phyloP scores from a whole-genome alignment of 306 rosid species.

The Begonia peltatifolia region DNA sequence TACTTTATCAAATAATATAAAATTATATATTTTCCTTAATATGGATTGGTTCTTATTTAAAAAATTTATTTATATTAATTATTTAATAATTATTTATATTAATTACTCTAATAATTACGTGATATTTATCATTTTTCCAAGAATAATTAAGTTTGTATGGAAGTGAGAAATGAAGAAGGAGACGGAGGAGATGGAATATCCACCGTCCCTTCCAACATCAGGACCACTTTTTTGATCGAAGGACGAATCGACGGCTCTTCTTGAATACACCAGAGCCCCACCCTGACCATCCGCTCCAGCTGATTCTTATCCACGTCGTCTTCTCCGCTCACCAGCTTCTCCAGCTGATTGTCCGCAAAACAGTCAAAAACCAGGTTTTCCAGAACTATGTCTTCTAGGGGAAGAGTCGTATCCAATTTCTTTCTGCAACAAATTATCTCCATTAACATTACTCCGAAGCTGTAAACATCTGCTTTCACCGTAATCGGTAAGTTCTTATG shows the following conservation, averaged over 20 bases:
- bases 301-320: slow-evolving; percentile 5
- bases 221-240: slow-evolving; percentile 17
- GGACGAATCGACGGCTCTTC: slow-evolving; percentile 17
- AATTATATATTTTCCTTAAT: too few species aligned
- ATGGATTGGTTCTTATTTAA: too few species aligned
- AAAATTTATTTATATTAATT: too few species aligned
- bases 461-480: slow-evolving; percentile 19
- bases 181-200: slow-evolving; percentile 15
- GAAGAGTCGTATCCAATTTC: slow-evolving; percentile 7
- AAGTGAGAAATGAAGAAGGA: too few species aligned
- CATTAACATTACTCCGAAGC: slow-evolving; percentile 23
- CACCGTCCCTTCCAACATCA: slow-evolving; percentile 24
- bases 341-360: too few species aligned
- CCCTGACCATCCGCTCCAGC: slow-evolving; percentile 9
- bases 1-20: too few species aligned
- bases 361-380: too few species aligned
- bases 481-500: slow-evolving; percentile 15
- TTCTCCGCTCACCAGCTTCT: slow-evolving; percentile 11
- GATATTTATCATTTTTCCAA: too few species aligned
- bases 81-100: too few species aligned
- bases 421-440: slow-evolving; percentile 23
- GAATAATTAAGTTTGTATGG: too few species aligned
- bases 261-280: slow-evolving; percentile 26
- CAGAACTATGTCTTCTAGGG: slow-evolving; percentile 7
- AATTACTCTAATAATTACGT: too few species aligned